Base-by-base conservation (phyloP, 2,329 filamentous ascomycete genomes). In the Phialophora tarda region DNA sequence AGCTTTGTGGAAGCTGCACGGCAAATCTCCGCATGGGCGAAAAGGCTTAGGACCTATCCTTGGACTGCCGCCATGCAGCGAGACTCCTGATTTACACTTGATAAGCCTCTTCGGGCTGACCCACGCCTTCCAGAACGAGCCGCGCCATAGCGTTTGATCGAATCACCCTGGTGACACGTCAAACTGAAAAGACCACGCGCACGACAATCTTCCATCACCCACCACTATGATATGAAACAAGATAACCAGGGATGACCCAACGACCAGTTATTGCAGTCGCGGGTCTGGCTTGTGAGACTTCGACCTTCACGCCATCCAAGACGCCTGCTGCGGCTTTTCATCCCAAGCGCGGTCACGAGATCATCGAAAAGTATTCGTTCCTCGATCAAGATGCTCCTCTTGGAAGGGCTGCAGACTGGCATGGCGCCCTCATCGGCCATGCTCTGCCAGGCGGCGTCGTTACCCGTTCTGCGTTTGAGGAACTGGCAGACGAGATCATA, bases 281-380 rank as follows among this genome's bases (percentile, higher is more conserved):
- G n/a, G 59, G 59, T 17, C 59, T 61, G 23, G 58, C 47, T 2
- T 61, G 58, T 30, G 58, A 61, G 32, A 61, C 47, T 41, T 61
- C 58, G 17, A 28, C 48, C 14, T 61, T 61, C 30, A 53, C 58
- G 21, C 58, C 58, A 2, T 61, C 58, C 30, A 61, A 44, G n/a
- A 61, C 58, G 28, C 8, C n/a, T 21, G 26, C 47, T 32, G 26
- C 28, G 28, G 58, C 58, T 23, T 53, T 61, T 30, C 47, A 61
- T 28, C 44, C 58, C 47, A 61, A 53, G 51, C 58, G 58, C n/a
- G 58, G 58, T 3, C 28, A 26, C 6, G 58, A 61, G 34, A 61
- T 61, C 26, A 51, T 53, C 30, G 47, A 61, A 3, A 41, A 54
- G 30, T 54, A 54, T 44, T 26, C 47, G 14, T 61, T 61, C 4